Evolutionary conservation across 2,329 filamentous ascomycete genomes (phyloP), one percentile per base, ranked within the genome.

Genomic region (Xenoacremonium recifei): DNA sequence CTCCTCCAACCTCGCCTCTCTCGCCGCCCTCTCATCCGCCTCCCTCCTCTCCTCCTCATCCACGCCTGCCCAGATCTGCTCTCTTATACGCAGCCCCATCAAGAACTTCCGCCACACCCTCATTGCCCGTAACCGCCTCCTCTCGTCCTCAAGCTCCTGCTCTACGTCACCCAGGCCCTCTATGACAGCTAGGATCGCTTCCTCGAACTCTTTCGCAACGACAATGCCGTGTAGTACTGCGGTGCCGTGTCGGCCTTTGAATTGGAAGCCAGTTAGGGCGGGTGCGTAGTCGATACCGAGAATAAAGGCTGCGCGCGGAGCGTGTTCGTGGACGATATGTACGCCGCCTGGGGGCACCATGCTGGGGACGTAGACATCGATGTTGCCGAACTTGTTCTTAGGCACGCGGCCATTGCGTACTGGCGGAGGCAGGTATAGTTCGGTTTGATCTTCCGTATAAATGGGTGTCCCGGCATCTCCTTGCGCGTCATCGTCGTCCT

Each of bases 381-480:
- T 84, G 59, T 99, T 99, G 10, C 90, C 90, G 63, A 89, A 99
- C 15, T 85, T 84, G 60, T 99, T 99, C 67, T 89, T 92, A 0
- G 93, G 92, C 2, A 97, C 77, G 11, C 75, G 72, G 1, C 90
- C 91, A 38, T 82, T 69, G 4, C 87, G 72, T 2, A 97, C 84
- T 0, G 89, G 84, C 1, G 89, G 86, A 1, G 92, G 80, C 11
- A 79, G 67, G 63, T 95, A 97, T 0, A 84, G 47, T 12, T 85
- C 78, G 0, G 92, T 89, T 58, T 89, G 82, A 7, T 80, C 75
- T 15, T 73, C 60, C 0, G 72, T 80, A 56, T 79, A 87, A 2
- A 85, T 65, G 2, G 82, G 81, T 2, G 71, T 79, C 3, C 76
- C 78, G 2, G 60, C 58, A 35, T 63, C 59, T 13, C 54, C 63